Conservation (phyloP, 352 stramenopile species). For the Phytophthora fragariae region DNA sequence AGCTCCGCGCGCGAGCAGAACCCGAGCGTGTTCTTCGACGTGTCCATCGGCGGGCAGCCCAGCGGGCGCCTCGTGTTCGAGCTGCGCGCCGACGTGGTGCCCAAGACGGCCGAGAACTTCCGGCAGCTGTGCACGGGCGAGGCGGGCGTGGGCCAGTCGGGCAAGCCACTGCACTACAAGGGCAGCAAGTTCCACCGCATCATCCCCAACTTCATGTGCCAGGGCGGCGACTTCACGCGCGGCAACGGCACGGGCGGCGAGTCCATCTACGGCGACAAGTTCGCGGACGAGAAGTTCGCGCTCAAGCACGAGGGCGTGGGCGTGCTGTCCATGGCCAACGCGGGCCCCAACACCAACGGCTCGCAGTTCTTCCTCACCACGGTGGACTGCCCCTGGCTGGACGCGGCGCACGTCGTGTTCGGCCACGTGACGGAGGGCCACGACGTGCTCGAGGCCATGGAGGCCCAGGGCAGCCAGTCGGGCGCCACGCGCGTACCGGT, state of each 20-base stretch:
- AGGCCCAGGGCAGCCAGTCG: slow-evolving; percentile 92
- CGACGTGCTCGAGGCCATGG: slow-evolving; percentile 94
- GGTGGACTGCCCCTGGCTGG: slow-evolving; percentile 95
- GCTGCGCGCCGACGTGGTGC: slow-evolving; percentile 89
- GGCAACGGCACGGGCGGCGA: slow-evolving; percentile 97
- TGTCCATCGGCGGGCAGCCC: slow-evolving; percentile 93
- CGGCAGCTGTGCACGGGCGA: slow-evolving; percentile 97
- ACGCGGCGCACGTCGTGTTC: slow-evolving; percentile 99
- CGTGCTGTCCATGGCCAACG: slow-evolving; percentile 98
- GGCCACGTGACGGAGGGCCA: slow-evolving; percentile 92
- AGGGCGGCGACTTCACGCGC: slow-evolving; percentile 97
- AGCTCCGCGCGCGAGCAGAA: slow-evolving; percentile 76
- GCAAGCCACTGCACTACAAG: slow-evolving; percentile 97
- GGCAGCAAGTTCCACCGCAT: slow-evolving; percentile 97
- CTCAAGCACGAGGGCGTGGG: slow-evolving; percentile 96
- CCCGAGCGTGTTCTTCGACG: slow-evolving; percentile 98
- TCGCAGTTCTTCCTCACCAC: slow-evolving; percentile 98
- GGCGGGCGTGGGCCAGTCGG: slow-evolving; percentile 84
- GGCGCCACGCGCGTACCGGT: slow-evolving; percentile 88
- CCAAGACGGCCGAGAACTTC: slow-evolving; percentile 99
- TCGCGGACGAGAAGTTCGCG: slow-evolving; percentile 98
- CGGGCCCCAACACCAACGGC: slow-evolving; percentile 96
- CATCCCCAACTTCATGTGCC: slow-evolving; percentile 96
- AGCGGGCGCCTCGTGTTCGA: slow-evolving; percentile 92
- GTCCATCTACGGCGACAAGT: slow-evolving; percentile 94